Base-by-base conservation (phyloP, 177 flowering plant genomes). In the Vitis hybrid region DNA sequence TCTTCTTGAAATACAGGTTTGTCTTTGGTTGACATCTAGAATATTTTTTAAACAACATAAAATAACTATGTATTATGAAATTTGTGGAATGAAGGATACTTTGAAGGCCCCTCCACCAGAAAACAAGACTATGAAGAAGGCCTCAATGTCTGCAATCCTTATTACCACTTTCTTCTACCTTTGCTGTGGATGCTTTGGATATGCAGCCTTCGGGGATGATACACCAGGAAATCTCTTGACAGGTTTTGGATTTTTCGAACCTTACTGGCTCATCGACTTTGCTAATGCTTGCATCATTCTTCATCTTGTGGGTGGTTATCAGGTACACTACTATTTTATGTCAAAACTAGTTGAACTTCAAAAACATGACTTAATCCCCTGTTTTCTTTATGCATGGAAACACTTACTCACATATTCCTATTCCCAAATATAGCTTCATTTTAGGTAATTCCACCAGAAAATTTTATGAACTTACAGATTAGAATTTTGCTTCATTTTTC, bases 271-370 rank as follows among this genome's bases (percentile, higher is more conserved):
- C 31, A 67, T 87, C 16, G 93, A 88, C 72, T 84, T 90, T 59
- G 91, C 96, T 15, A 88, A 90, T 71, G 89, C 84, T 67, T 93
- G 97, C 79, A 78, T 93, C 9, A 78, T 87, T 59, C 68, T 90
- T 61, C 98, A 93, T 77, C 80, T 93, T 1, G 74, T 90, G 13
- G 95, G 98, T 63, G 95, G 90, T 19, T 93, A 93, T 78, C 98
- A 91, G 92, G 98, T 93, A 80, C 29, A 26, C 20, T 20, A 31
- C 22, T n/a, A 16, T 14, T 26, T 56, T 61, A 48, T 54, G 2
- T 72, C 65, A 29, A 8, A 53, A 39, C 8, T 39, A 39, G 45
- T 39, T 39, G 8, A 39, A 39, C 45, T 39, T 39, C 45, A 39
- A 39, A 39, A 39, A 39, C 8, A 39, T 39, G 8, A 39, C 11